Evolutionary conservation across 1,284 basidiomycete species (phyloP).

Genomic region (Cryptococcus deneoformans): DNA sequence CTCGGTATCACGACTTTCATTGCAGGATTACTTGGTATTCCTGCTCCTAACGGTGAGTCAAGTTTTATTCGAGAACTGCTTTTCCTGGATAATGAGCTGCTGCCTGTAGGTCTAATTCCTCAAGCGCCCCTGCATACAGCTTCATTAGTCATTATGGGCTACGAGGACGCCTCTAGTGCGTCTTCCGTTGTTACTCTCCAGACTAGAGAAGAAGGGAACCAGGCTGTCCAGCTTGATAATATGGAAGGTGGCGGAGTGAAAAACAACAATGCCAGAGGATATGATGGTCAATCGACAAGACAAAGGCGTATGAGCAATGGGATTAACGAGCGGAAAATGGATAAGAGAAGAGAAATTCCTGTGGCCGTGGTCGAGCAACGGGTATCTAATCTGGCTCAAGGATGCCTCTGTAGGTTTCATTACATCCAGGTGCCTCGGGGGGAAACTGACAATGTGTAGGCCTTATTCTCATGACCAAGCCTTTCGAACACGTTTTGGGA

Average conservation of each 20-base stretch:
- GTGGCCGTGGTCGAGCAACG: conserved; percentile 83
- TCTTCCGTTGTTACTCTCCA: conserved; percentile 9
- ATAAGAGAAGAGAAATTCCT: conserved; percentile 59
- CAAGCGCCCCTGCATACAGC: conserved; percentile 94
- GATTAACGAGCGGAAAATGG: conserved; percentile 15
- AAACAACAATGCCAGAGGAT: background rate
- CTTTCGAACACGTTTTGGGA: conserved; percentile 73
- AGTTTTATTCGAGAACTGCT: background rate
- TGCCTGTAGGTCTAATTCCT: conserved; percentile 63
- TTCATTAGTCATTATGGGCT: conserved; percentile 74
- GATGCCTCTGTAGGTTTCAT: conserved; percentile 61
- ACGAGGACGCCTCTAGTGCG: conserved; percentile 42
- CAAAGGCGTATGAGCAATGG: conserved; percentile 9
- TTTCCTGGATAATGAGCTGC: conserved; percentile 6
- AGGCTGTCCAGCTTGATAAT: background rate
- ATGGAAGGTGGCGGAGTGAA: conserved; percentile 1
- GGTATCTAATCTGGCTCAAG: conserved; percentile 82
- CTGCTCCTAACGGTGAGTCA: conserved; percentile 77
- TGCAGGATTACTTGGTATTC: conserved; percentile 83
- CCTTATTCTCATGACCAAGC: conserved; percentile 69
- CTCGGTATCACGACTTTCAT: conserved; percentile 91
- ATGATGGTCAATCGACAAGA: conserved; percentile 6
- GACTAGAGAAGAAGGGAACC: background rate
- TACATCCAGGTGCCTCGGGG: background rate
- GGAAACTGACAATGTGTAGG: conserved; percentile 22